A percentile compares a stretch with the other conserved stretches of the same genome.
phyloP scores from a whole-genome alignment of 73 alveolate genomes.

The Paramecium sexaurelia region DNA sequence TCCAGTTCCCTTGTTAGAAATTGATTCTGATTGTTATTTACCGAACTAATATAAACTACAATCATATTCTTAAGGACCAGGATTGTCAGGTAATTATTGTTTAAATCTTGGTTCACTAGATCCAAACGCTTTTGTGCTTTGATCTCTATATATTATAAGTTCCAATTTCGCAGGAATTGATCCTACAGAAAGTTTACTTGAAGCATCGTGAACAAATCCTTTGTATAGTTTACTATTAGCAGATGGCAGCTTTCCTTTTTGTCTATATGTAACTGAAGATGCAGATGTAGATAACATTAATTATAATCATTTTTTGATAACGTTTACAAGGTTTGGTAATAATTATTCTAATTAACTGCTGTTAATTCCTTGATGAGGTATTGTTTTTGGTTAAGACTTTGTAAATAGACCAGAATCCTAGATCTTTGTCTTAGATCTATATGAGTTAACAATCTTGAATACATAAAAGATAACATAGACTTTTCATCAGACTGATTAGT shows the following conservation, averaged over 20 bases:
- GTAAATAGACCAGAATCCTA: neutral
- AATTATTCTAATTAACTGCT: neutral
- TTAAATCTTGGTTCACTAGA: constrained; percentile 61
- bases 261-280: constrained; percentile 26
- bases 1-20: constrained; percentile 62
- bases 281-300: constrained; percentile 52
- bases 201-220: constrained; percentile 67
- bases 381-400: neutral
- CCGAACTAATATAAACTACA: neutral
- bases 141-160: constrained; percentile 49
- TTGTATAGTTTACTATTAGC: constrained; percentile 50
- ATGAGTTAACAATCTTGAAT: neutral
- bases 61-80: constrained; percentile 63
- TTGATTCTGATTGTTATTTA: constrained; percentile 15
- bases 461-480: neutral
- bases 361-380: neutral
- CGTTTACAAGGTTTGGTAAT: neutral
- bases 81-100: neutral
- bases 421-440: neutral
- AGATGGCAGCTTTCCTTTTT: constrained; percentile 55
- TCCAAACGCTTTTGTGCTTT: constrained; percentile 65
- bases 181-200: constrained; percentile 52
- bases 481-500: neutral
- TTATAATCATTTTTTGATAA: neutral
- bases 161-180: constrained; percentile 67